Evolutionary conservation across 306 rosid species (phyloP), one percentile per base, ranked within the genome.

Genomic region (Pterocarpus macrocarpus): DNA sequence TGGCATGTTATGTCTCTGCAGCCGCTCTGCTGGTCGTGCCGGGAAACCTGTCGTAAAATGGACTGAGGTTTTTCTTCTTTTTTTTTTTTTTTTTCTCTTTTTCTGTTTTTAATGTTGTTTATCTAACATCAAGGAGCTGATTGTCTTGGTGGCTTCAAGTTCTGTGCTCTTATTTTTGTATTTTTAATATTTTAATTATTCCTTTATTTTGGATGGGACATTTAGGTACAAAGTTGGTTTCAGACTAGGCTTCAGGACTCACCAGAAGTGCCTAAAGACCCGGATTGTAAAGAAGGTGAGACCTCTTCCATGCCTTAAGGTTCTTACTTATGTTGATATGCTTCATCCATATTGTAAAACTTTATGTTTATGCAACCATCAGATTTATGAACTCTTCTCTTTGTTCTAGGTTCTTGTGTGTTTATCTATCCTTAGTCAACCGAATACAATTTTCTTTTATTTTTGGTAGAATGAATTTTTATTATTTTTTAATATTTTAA

Each of bases 21-120:
- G 94, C 86, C 91, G 91, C 65, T 90, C 92, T 0, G 75, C 90
- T 30, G 97, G 87, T 77, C 94, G 94, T 71, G 94, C 94, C 47
- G 97, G 94, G 78, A 90, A 90, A 36, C 92, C 97, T 17, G 71
- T 82, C 50, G 58, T 88, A 69, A 90, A 87, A 73, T 90, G 94
- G 97, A 82, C 74, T 11, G 91, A 92, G 92, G 94, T 92, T 30
- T 22, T 22, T 22, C 28, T 22, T 22, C 28, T 22, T 22, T 1
- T 45, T 36, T 78, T 36, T 67, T 30, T 38, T 76, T 63, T 81
- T n/a, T n/a, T n/a, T n/a, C n/a, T n/a, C n/a, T n/a, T n/a, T n/a
- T n/a, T n/a, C n/a, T n/a, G n/a, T n/a, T n/a, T 12, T 28, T 61
- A 15, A 4, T 4, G 15, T 44, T 35, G 30, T 59, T 69, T 53